Evolutionary conservation across 371 early-diverging fungal species (phyloP), one percentile per base, ranked within the genome.

Genomic region (Zychaea mexicana): DNA sequence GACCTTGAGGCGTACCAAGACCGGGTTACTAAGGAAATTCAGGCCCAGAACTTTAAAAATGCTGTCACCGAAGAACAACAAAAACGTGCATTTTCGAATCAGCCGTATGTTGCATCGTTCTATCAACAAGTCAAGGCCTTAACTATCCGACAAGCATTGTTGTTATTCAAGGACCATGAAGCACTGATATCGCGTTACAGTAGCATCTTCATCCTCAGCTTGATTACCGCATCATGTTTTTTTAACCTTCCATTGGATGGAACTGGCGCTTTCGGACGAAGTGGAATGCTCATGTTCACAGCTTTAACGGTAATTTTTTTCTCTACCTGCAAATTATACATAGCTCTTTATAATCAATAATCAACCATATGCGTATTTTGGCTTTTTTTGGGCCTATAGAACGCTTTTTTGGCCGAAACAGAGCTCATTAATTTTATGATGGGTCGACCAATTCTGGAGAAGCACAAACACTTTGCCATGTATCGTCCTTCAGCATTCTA

Each of bases 171-270:
- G 28, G 83, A 79, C 49, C 65, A 60, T 57, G 60, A 69, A 22
- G 69, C 75, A 6, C 60, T 88, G 9, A 60, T 82, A 33, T 83
- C 85, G 27, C 81, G 84, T 36, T 79, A 79, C 38, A 74, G 81
- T 24, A 79, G 83, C 9, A 79, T 79, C 57, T 57, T 85, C 4
- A 74, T 87, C 55, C 85, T 85, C 77, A 86, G 88, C 49, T 65
- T 87, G 36, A 84, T 90, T 61, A 82, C 86, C 64, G 89, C 89
- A 31, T 85, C 87, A 9, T 83, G 87, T 42, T 90, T 88, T 74
- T 83, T 82, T 61, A 64, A 72, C 57, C 61, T 90, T 53, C 86
- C 87, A 8, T 54, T 59, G 3, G 71, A 69, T 55, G 74, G 79
- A 6, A 53, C 69, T 24, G 89, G 91, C 27, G 82, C 87, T 60